Percentiles rank a stretch among this genome's conserved stretches.
Evolutionary conservation across 495 filamentous ascomycete genomes (phyloP).

Genomic region (Aspergillus homomorphus): DNA sequence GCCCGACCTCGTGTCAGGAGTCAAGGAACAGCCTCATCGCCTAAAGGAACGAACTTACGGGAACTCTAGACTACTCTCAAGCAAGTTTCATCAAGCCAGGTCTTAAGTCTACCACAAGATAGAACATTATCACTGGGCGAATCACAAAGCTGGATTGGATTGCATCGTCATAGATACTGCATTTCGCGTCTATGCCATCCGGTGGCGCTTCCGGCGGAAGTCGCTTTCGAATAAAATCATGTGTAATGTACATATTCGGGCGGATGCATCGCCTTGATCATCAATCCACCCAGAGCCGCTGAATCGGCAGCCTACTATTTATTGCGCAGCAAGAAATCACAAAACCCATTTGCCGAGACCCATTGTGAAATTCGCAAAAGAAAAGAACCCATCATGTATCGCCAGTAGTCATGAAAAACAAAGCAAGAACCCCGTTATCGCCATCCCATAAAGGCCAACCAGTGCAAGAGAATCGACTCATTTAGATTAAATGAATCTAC

Average conservation of each 20-base stretch:
- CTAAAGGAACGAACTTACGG: neutral
- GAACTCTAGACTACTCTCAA: neutral
- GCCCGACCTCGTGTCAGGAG: no score
- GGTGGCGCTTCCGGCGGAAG: constrained; percentile 33
- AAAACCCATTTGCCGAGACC: constrained; percentile 44
- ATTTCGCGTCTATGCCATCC: constrained; percentile 44
- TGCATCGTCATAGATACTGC: constrained; percentile 24
- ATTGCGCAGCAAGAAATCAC: constrained; percentile 33
- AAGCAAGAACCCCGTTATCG: constrained; percentile 47
- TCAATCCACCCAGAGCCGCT: constrained; percentile 34
- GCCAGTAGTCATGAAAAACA: constrained; percentile 47
- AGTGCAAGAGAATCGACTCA: constrained; percentile 29
- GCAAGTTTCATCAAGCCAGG: neutral
- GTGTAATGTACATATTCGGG: constrained; percentile 44
- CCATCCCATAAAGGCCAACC: constrained; percentile 44
- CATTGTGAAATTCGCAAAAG: constrained; percentile 42
- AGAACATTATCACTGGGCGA: neutral
- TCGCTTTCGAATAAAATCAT: constrained; percentile 26
- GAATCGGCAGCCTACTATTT: constrained; percentile 36
- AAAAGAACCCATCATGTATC: constrained; percentile 52
- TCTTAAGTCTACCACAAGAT: neutral
- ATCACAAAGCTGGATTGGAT: constrained; percentile 14
- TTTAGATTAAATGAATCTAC: constrained; percentile 41
- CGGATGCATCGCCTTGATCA: constrained; percentile 30
- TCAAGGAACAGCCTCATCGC: no score